Base-by-base conservation (phyloP, 2,329 filamentous ascomycete species). In the Aureobasidium melanogenum region DNA sequence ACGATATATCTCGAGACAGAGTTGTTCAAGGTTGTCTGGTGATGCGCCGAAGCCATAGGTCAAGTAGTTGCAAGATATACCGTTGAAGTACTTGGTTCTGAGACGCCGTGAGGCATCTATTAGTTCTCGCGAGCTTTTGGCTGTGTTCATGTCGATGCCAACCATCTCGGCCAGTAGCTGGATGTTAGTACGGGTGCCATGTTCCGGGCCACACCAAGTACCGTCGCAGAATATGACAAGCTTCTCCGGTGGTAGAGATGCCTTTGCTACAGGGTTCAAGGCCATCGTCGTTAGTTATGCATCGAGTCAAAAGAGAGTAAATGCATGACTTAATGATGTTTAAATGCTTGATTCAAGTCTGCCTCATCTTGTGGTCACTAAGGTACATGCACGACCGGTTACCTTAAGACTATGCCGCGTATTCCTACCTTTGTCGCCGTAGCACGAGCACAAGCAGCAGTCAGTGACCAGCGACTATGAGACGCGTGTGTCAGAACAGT, bases 11-110 rank as follows among this genome's bases (percentile, higher is more conserved):
- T 66, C 63, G 7, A 70, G 66, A 56, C 71, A 74, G 61, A 73
- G 70, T 15, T 69, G 67, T 36, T 66, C 68, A 30, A 74, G 72
- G 17, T 68, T 66, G 6, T 70, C 69, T 0, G 71, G 70, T 0
- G 71, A 72, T 3, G 69, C 68, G 58, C 70, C 69, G 2, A 73
- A 62, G 28, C 71, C 71, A 32, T 55, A 55, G 30, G 51, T 43
- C 38, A 55, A 32, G 38, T 55, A 55, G 38, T 43, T 55, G 38
- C 26, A 43, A 22, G 9, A 12, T 10, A 71, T 63, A 30, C 72
- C 72, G 64, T 73, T 70, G 60, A 73, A 71, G 60, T 74, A 73
- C n/a, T 69, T 69, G 10, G 71, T 71, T 9, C 66, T 64, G 17
- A 73, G 63, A 30, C 68, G 62, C 7, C 56, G 26, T 9, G 58